Conservation (phyloP, 176 grass and related monocot species). For the Eleusine indica region DNA sequence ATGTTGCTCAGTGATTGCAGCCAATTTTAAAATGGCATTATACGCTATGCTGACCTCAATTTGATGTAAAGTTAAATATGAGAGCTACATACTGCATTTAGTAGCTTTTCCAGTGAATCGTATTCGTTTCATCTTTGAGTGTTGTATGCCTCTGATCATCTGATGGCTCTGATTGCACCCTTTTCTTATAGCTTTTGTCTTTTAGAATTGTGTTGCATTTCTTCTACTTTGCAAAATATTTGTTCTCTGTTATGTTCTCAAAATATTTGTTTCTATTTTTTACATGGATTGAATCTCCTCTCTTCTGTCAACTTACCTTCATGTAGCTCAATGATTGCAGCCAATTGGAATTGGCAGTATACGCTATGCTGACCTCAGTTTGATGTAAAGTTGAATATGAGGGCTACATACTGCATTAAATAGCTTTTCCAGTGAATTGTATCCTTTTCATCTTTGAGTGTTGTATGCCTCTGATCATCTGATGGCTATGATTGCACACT, state of each 20-base stretch:
- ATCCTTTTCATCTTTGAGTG: not conserved
- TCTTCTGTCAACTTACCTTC: not conserved
- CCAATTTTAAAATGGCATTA: slow-evolving; percentile 44
- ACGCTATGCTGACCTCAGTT: slow-evolving; percentile 51
- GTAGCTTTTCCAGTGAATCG: not conserved
- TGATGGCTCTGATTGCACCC: not conserved
- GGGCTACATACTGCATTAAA: slow-evolving; percentile 9
- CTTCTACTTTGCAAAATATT: not conserved
- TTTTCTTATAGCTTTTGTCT: not conserved
- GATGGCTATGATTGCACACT: not conserved
- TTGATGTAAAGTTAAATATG: slow-evolving; percentile 43
- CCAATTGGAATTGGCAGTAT: slow-evolving; percentile 45
- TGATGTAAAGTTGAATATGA: slow-evolving; percentile 46
- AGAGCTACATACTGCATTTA: slow-evolving; percentile 32
- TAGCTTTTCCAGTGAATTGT: not conserved
- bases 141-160: not conserved
- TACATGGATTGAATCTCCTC: not conserved
- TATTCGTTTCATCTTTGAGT: not conserved
- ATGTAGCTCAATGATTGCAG: slow-evolving; percentile 38
- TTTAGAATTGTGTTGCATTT: not conserved
- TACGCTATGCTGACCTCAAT: slow-evolving; percentile 44
- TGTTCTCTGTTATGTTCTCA: not conserved
- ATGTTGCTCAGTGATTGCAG: slow-evolving; percentile 44
- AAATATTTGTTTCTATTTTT: not conserved
- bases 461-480: not conserved